Percentiles rank a stretch among this genome's conserved stretches.
phyloP scores from a whole-genome alignment of 116 monocot species.

The Iris pallida region DNA sequence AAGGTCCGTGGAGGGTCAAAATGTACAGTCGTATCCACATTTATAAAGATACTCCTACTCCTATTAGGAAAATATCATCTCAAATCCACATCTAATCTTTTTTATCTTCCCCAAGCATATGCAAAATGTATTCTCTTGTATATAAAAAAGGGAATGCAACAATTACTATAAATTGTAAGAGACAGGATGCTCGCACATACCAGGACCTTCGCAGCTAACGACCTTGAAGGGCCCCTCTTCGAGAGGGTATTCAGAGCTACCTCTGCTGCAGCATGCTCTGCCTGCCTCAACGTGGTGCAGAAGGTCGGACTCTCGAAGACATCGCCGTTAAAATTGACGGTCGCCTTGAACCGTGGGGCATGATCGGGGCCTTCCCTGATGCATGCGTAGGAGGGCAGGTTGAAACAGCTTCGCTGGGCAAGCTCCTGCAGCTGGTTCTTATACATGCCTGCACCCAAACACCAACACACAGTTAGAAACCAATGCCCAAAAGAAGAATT shows the following conservation, averaged over 20 bases:
- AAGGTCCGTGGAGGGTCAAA: too few species aligned
- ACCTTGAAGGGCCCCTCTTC: slow-evolving; percentile 32
- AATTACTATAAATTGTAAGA: neutral
- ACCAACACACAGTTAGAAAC: neutral
- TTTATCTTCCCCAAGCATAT: too few species aligned
- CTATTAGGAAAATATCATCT: too few species aligned
- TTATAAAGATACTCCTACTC: too few species aligned
- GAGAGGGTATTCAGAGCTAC: slow-evolving; percentile 44
- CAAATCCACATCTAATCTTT: too few species aligned
- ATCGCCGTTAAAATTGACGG: slow-evolving; percentile 52
- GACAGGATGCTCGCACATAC: slow-evolving; percentile 11
- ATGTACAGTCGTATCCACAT: too few species aligned
- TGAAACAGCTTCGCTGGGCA: slow-evolving; percentile 51
- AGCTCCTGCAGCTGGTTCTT: slow-evolving; percentile 54
- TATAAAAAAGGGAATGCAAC: neutral
- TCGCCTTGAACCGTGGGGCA: slow-evolving; percentile 48
- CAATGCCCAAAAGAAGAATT: too few species aligned
- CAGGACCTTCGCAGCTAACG: slow-evolving; percentile 41
- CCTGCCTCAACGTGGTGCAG: slow-evolving; percentile 49
- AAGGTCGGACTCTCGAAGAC: slow-evolving; percentile 39
- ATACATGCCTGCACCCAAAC: slow-evolving; percentile 19
- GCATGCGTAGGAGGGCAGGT: slow-evolving; percentile 41
- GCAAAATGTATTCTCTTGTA: neutral
- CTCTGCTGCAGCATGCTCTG: slow-evolving; percentile 55
- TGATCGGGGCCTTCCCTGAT: slow-evolving; percentile 50